A percentile compares a stretch with the other conserved stretches of the same genome.
Conservation (phyloP, 2,329 filamentous ascomycete species). For the Lachnellula occidentalis region DNA sequence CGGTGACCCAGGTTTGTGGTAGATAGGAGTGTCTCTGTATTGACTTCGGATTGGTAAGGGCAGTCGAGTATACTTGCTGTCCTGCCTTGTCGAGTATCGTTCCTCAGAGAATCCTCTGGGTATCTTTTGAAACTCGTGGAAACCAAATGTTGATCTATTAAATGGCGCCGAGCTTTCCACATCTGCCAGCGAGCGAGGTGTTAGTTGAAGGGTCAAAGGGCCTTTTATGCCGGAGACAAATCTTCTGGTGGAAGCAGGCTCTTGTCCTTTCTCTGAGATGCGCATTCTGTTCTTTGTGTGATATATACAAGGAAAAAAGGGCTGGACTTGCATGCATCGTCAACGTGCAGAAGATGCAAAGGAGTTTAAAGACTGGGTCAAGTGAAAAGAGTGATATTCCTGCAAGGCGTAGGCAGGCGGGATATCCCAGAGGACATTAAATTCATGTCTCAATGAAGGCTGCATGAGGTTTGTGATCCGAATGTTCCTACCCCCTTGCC, state of each 20-base stretch:
- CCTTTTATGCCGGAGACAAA: conserved; percentile 26
- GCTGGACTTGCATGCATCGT: not conserved
- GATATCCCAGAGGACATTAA: not conserved
- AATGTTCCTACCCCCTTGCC: not conserved
- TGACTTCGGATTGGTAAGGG: not conserved
- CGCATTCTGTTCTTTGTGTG: not conserved
- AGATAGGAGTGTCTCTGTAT: conserved; percentile 6
- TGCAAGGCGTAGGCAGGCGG: not conserved
- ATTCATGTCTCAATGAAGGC: not conserved
- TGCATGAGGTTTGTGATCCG: not conserved
- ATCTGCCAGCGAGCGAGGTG: conserved; percentile 14
- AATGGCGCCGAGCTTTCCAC: conserved; percentile 5
- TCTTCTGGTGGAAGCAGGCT: conserved; percentile 7
- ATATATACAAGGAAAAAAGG: not conserved
- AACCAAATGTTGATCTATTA: conserved; percentile 11
- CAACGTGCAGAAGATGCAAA: not conserved
- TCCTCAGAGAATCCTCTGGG: not conserved
- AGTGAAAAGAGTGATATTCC: not conserved
- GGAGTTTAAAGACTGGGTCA: not conserved
- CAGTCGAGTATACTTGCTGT: not conserved
- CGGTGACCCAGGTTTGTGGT: conserved; percentile 19
- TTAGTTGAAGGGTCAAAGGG: conserved; percentile 20
- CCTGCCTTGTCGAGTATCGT: not conserved
- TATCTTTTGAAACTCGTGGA: not conserved
- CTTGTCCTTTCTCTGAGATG: not conserved